A percentile compares a stretch with the other conserved stretches of the same genome.
Conservation (phyloP, 371 early-diverging fungal species). For the Nosema muscidifuracis region DNA sequence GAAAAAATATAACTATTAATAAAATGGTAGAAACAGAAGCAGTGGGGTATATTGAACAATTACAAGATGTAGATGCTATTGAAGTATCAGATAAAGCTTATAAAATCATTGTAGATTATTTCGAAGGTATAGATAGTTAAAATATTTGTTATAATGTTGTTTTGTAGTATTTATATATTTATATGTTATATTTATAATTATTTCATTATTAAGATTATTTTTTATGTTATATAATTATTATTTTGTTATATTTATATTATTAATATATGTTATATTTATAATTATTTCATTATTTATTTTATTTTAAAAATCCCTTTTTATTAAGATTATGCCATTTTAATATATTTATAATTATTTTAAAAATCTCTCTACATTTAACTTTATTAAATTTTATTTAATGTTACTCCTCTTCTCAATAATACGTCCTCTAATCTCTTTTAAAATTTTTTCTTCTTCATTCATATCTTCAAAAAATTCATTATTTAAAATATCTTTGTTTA, state of each 20-base stretch:
- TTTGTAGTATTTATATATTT: background rate
- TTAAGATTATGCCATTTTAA: too few relatives aligned
- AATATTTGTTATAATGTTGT: background rate
- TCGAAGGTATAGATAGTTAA: slow-evolving; percentile 52
- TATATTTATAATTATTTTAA: too few relatives aligned
- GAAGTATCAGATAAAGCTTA: slow-evolving; percentile 49
- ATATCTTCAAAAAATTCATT: background rate
- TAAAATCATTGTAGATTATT: slow-evolving; percentile 57
- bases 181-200: background rate
- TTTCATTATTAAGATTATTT: background rate
- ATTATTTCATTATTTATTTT: background rate
- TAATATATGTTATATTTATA: background rate
- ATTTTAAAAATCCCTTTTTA: too few relatives aligned
- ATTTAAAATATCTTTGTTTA: background rate
- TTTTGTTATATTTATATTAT: background rate
- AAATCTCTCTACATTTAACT: too few relatives aligned
- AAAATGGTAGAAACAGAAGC: slow-evolving; percentile 47
- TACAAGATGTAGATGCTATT: slow-evolving; percentile 45
- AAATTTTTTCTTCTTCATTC: background rate
- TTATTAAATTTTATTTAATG: too few relatives aligned
- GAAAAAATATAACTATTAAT: slow-evolving; percentile 55
- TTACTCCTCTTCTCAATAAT: slow-evolving; percentile 6
- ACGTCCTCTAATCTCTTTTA: background rate
- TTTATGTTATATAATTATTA: background rate
- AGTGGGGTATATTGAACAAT: slow-evolving; percentile 57